These are phyloP conservation scores for Scedosporium minutisporum DNA, from an alignment of 2,329 filamentous ascomycete genomes.

Conservation along the genomic window DNA sequence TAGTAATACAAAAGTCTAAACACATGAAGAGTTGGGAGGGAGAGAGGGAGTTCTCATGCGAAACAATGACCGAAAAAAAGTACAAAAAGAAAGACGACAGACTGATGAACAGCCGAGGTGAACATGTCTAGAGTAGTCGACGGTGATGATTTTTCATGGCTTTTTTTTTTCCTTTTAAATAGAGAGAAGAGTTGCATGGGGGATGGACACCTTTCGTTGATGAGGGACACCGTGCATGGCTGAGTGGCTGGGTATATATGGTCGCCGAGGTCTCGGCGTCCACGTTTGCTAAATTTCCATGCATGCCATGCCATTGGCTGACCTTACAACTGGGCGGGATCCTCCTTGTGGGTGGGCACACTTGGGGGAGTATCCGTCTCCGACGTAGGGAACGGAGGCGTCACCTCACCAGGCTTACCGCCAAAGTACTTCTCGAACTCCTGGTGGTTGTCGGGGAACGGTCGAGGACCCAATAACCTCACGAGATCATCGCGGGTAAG, in stretches of 20 bases:
- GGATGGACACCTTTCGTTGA: no score
- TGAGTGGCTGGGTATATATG: no score
- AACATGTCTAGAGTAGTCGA: neutral
- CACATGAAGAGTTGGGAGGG: slow-evolving; percentile 3
- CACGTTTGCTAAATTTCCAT: neutral
- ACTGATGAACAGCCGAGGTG: neutral
- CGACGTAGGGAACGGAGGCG: slow-evolving; percentile 46
- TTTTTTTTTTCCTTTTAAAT: no score
- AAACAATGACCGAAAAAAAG: neutral
- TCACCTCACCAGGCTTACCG: slow-evolving; percentile 40
- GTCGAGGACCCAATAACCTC: slow-evolving; percentile 71
- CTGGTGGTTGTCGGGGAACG: slow-evolving; percentile 70
- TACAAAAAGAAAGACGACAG: neutral
- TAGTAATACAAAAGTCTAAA: slow-evolving; percentile 3
- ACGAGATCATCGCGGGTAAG: slow-evolving; percentile 88
- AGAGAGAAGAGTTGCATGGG: no score
- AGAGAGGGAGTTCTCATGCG: neutral
- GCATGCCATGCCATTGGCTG: neutral
- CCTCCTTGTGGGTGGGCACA: neutral
- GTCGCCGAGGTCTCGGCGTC: no score
- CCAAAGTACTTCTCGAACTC: slow-evolving; percentile 95
- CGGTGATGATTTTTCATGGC: no score
- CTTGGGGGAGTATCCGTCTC: slow-evolving; percentile 27
- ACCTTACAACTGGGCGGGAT: slow-evolving; percentile 1
- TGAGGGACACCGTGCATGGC: no score